A percentile compares a stretch with the other conserved stretches of the same genome.
Evolutionary conservation across 202 grass and related monocot genomes (phyloP).

Genomic region (Cymbopogon flexuosus): DNA sequence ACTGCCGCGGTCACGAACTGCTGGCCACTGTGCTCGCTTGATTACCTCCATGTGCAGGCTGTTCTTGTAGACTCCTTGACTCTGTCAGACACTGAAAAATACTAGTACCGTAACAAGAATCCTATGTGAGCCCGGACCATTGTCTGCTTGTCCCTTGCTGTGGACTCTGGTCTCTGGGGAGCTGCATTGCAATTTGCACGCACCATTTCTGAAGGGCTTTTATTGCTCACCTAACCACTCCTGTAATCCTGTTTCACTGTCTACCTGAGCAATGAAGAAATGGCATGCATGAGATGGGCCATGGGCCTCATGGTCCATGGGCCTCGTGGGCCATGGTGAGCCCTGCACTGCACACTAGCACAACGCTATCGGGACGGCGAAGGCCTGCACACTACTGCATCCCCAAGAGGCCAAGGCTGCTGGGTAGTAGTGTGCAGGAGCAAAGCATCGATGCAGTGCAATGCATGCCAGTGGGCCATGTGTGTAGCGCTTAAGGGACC

Average conservation of each 20-base stretch:
- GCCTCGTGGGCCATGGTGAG: not conserved
- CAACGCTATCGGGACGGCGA: too few species aligned
- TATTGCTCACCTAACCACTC: constrained; percentile 11
- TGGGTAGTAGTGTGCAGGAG: not conserved
- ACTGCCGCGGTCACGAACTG: not conserved
- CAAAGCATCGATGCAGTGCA: not conserved
- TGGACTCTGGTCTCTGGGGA: not conserved
- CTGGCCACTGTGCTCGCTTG: not conserved
- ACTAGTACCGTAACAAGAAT: too few species aligned
- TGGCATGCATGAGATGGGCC: not conserved
- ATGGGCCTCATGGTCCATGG: not conserved
- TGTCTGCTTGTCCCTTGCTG: not conserved
- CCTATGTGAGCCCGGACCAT: not conserved
- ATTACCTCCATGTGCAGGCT: constrained; percentile 9
- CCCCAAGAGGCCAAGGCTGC: too few species aligned
- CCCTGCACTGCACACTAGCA: not conserved
- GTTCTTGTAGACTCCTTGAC: constrained; percentile 7
- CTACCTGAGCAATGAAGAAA: not conserved
- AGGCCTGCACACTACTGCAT: not conserved
- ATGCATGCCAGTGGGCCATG: not conserved
- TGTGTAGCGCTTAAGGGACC: not conserved
- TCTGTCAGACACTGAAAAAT: not conserved
- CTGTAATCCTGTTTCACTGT: not conserved
- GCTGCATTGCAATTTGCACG: not conserved
- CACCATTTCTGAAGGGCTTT: constrained; percentile 15